Conservation (phyloP, 2,329 filamentous ascomycete species). For the Coniochaeta sp. region DNA sequence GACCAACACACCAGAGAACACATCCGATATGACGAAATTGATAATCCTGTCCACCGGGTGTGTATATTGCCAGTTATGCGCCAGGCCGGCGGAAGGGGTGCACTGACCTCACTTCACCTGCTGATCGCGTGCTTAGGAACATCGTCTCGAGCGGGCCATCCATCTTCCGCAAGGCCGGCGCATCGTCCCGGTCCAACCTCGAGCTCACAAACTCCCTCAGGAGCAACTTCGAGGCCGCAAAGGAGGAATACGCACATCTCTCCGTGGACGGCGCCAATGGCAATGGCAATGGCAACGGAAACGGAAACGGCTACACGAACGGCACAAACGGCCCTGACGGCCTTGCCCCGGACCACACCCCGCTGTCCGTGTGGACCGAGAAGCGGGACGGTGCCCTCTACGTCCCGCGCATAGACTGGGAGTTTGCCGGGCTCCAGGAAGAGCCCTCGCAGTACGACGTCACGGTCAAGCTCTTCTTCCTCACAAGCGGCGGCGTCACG, state of each 20-base stretch:
- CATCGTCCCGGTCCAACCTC: slow-evolving; percentile 79
- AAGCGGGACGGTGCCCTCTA: slow-evolving; percentile 55
- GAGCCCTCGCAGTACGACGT: slow-evolving; percentile 84
- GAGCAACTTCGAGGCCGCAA: slow-evolving; percentile 71
- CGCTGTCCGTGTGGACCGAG: slow-evolving; percentile 58
- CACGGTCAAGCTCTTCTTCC: slow-evolving; percentile 90
- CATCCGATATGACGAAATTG: slow-evolving; percentile 1
- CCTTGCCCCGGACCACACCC: slow-evolving; percentile 15
- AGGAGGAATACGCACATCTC: slow-evolving; percentile 47
- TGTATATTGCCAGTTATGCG: no score
- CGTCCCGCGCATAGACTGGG: slow-evolving; percentile 72
- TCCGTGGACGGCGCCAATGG: slow-evolving; percentile 8
- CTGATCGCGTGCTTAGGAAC: slow-evolving; percentile 46
- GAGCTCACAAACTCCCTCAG: slow-evolving; percentile 86
- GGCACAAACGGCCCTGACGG: no score
- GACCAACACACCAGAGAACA: neutral
- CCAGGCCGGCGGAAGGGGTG: neutral
- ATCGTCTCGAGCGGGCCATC: slow-evolving; percentile 79
- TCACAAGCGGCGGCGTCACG: slow-evolving; percentile 55
- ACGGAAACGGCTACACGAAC: slow-evolving; percentile 22
- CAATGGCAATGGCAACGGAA: slow-evolving; percentile 22
- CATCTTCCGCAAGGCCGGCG: slow-evolving; percentile 70
- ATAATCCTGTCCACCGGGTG: slow-evolving; percentile 63
- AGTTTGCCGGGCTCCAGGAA: slow-evolving; percentile 65
- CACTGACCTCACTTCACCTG: slow-evolving; percentile 7